Conservation (phyloP, 176 grass and related monocot species). For the Lolium perenne region DNA sequence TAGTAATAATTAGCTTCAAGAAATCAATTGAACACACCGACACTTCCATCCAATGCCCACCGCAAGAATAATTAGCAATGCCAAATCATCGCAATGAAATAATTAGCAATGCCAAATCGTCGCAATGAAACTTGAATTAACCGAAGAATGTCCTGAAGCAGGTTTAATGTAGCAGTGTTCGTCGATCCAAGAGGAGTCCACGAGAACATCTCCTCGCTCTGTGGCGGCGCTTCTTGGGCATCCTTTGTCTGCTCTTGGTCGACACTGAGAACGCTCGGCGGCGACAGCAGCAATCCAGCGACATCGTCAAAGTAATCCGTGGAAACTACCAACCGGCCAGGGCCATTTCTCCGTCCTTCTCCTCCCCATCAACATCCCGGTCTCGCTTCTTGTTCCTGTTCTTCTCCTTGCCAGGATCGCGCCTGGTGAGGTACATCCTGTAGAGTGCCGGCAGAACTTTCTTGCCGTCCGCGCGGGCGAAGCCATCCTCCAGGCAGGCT, state of each 20-base stretch:
- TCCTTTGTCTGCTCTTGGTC: background rate
- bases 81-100: background rate
- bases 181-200: background rate
- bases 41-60: background rate
- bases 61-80: background rate
- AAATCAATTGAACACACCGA: background rate
- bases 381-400: background rate
- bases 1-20: background rate
- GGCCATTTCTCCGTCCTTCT: background rate
- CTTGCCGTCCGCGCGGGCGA: background rate
- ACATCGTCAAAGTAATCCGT: background rate
- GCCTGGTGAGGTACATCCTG: conserved; percentile 33
- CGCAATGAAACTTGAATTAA: background rate
- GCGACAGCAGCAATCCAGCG: background rate
- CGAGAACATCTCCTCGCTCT: background rate
- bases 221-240: background rate
- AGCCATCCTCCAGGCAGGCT: background rate
- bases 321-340: background rate
- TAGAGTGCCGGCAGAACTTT: background rate
- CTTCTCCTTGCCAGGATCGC: background rate
- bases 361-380: background rate
- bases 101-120: background rate
- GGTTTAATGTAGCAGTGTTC: background rate
- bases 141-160: background rate
- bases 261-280: background rate